Evolutionary conservation across 1,284 basidiomycete species (phyloP), one percentile per base, ranked within the genome.

Genomic region (Boletus semigastroideus): DNA sequence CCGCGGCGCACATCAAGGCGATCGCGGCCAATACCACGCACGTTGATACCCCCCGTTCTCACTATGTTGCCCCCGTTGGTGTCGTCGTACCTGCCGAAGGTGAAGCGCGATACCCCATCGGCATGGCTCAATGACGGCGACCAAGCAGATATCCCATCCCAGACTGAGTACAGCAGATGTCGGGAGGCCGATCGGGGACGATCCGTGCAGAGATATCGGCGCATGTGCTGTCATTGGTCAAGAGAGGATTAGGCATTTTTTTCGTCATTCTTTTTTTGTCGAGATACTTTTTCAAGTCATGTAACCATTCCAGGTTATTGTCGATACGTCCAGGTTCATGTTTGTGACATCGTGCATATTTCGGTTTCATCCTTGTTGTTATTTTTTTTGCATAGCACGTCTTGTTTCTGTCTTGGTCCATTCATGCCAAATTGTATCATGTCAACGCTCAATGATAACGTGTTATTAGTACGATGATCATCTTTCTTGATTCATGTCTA

Each of bases 341-440:
- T 50, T 46, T 25, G 39, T 6, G 25, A 51, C 56, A 58, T 57
- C 6, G 42, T 46, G 14, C 47, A 47, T 42, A 16, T 44, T 49
- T 52, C 28, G 36, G 28, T 42, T 51, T 50, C 22, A 45, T 30
- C 20, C 17, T 36, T 62, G 59, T 64, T 64, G 56, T 66, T n/a
- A n/a, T n/a, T n/a, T n/a, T n/a, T 22, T 66, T 63, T 62, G 57
- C 53, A 59, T 68, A 63, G 64, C 36, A 60, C 39, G 38, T 20
- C 43, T 50, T 25, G 6, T 17, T 40, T 27, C 45, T 27, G 17
- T 36, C 43, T 50, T 64, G 52, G 38, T 63, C 38, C 46, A 53
- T 46, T 22, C 59, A 62, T 47, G 27, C 39, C 59, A 55, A 22
- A 54, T 66, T n/a, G 63, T 66, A 68, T 63, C 51, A 65, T 63